Percentiles rank a stretch among this genome's conserved stretches.
phyloP scores from a whole-genome alignment of 306 rosid species.

The Cercis canadensis region DNA sequence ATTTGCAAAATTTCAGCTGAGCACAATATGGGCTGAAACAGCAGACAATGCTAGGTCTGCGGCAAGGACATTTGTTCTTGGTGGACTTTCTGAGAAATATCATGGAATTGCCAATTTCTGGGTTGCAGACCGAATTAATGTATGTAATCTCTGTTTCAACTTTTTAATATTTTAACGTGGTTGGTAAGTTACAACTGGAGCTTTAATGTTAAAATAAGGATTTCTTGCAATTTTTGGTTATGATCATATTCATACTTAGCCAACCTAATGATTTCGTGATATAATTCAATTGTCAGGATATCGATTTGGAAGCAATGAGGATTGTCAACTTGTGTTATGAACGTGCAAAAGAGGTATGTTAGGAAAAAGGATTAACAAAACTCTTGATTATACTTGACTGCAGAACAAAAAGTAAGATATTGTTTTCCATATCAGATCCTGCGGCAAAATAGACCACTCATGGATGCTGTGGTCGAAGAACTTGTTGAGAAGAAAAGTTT shows the following conservation, averaged over 20 bases:
- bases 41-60: slow-evolving; percentile 96
- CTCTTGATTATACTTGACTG: slow-evolving; percentile 4
- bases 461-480: slow-evolving; percentile 80
- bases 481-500: slow-evolving; percentile 85
- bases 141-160: slow-evolving; percentile 47
- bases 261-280: slow-evolving; percentile 8
- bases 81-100: slow-evolving; percentile 90
- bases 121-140: slow-evolving; percentile 90
- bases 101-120: slow-evolving; percentile 80
- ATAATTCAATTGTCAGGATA: slow-evolving; percentile 58
- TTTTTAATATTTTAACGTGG: no score
- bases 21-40: slow-evolving; percentile 99
- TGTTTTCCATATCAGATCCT: slow-evolving; percentile 65
- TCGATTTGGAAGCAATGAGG: slow-evolving; percentile 79
- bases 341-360: slow-evolving; percentile 82
- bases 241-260: background rate
- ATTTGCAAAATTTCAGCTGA: slow-evolving; percentile 63
- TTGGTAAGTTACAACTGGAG: slow-evolving; percentile 26
- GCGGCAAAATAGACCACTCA: slow-evolving; percentile 64
- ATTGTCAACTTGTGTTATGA: slow-evolving; percentile 76
- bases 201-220: slow-evolving; percentile 5
- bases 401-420: background rate
- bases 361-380: background rate
- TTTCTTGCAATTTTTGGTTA: slow-evolving; percentile 2
- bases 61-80: slow-evolving; percentile 85